These are phyloP conservation scores for Peterozyma toletana DNA, from an alignment of 805 yeast genomes.

Conservation along the genomic window DNA sequence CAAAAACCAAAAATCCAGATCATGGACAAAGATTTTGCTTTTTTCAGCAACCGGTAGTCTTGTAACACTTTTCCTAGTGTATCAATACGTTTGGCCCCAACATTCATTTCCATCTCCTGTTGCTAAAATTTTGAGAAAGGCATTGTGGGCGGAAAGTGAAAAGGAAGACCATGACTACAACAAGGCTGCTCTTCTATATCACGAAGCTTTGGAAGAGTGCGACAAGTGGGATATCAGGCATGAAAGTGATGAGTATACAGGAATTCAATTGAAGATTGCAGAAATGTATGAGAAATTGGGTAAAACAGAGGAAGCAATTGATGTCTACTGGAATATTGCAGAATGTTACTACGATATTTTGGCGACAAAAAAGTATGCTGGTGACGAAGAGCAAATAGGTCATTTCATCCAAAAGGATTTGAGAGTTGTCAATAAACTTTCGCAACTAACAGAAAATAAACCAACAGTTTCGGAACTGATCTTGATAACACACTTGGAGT, in stretches of 20 bases:
- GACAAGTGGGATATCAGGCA: slow-evolving; percentile 47
- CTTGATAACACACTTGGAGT: background rate
- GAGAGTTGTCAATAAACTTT: slow-evolving; percentile 59
- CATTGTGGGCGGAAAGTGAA: slow-evolving; percentile 77
- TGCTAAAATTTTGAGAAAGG: slow-evolving; percentile 66
- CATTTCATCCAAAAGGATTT: slow-evolving; percentile 65
- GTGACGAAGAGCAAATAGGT: slow-evolving; percentile 35
- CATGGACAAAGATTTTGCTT: slow-evolving; percentile 11
- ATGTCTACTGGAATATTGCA: slow-evolving; percentile 60
- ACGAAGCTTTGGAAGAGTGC: slow-evolving; percentile 66
- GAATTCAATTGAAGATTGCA: slow-evolving; percentile 79
- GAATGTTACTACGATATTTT: slow-evolving; percentile 50
- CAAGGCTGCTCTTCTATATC: slow-evolving; percentile 63
- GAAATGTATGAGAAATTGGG: slow-evolving; percentile 77
- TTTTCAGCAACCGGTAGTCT: slow-evolving; percentile 9
- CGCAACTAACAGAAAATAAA: slow-evolving; percentile 38
- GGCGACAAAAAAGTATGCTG: slow-evolving; percentile 24
- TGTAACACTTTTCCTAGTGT: slow-evolving; percentile 15
- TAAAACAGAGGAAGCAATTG: slow-evolving; percentile 55
- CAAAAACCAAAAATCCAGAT: slow-evolving; percentile 11
- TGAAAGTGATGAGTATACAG: slow-evolving; percentile 77
- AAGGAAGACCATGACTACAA: slow-evolving; percentile 55
- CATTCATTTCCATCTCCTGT: slow-evolving; percentile 65
- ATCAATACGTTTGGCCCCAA: slow-evolving; percentile 53
- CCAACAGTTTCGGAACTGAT: background rate